A percentile compares a stretch with the other conserved stretches of the same genome.
Evolutionary conservation across 495 filamentous ascomycete species (phyloP).

Genomic region (Jackrogersella multiformis): DNA sequence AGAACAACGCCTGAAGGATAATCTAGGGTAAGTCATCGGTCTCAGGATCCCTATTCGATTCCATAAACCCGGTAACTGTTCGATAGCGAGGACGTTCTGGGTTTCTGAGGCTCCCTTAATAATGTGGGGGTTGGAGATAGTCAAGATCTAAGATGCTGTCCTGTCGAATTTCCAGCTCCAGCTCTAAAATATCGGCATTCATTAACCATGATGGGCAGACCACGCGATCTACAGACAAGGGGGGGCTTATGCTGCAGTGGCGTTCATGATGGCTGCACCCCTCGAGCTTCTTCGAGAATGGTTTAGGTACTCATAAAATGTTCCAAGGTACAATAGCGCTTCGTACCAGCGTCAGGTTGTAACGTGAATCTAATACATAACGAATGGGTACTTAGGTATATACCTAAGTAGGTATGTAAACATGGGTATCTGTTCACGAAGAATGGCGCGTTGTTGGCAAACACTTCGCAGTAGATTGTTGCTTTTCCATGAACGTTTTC

Average conservation of each 20-base stretch:
- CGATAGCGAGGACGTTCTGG: background rate
- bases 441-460: slow-evolving; percentile 4
- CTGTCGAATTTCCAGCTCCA: background rate
- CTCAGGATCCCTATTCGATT: background rate
- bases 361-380: background rate
- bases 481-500: slow-evolving; percentile 24
- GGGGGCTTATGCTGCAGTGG: slow-evolving; percentile 25
- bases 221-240: slow-evolving; percentile 29
- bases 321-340: slow-evolving; percentile 9
- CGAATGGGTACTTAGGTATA: background rate
- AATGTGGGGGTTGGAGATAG: slow-evolving; percentile 12
- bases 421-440: background rate
- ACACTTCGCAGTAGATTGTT: slow-evolving; percentile 21
- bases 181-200: slow-evolving; percentile 1
- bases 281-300: slow-evolving; percentile 7
- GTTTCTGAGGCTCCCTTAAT: slow-evolving; percentile 13
- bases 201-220: slow-evolving; percentile 20
- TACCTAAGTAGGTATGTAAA: no score
- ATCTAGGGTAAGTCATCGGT: slow-evolving; percentile 7
- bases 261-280: slow-evolving; percentile 18
- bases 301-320: slow-evolving; percentile 4
- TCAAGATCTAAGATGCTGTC: slow-evolving; percentile 16
- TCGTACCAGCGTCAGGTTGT: slow-evolving; percentile 12
- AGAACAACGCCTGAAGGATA: no score
- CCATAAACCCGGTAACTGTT: slow-evolving; percentile 10